Base-by-base conservation (phyloP, 805 yeast species). In the Dipodascopsis tothii region DNA sequence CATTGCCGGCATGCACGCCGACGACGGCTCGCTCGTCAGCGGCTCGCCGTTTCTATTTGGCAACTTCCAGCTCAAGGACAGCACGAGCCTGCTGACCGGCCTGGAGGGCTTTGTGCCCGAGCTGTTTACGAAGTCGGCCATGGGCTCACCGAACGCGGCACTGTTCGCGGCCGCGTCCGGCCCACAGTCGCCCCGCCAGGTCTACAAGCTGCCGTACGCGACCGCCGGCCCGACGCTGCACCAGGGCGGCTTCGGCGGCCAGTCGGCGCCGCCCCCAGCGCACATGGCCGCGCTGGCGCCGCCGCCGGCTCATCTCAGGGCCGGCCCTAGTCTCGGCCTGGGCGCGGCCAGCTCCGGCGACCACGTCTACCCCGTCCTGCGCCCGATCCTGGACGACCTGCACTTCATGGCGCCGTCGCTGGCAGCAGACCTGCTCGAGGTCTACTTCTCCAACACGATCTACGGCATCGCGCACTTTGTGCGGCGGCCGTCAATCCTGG, bases 391-490 rank as follows among this genome's bases (percentile, higher is more conserved):
- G 19, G 33, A 38, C 9, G 39, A 48, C 3, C 44, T 57, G 4
- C 54, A 48, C 20, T 44, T 53, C 36, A 33, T 59, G 17, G 45
- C 60, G 1, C 46, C 52, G 25, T 34, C 58, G 4, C 45, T 59
- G 14, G 60, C 60, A 2, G 51, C 55, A 5, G 62, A 60, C 35
- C 46, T 60, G 25, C 46, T 60, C 37, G 63, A 59, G 36, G 50
- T 55, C 17, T 60, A 58, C 41, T 60, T 57, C 41, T 37, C 54
- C 11, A 52, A 52, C 35, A 56, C 62, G 6, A 51, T 61, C 21
- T 58, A 58, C 32, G 61, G 61, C 3, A 45, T 59, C 33, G 61
- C 59, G 3, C 56, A 56, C 34, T 43, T 57, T 22, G 44, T 54
- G 5, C 55, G 63, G 21, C 35, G 37, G 25, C 46, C 56, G 4